Evolutionary conservation across 1,284 basidiomycete species (phyloP).

Genomic region (Sporisorium graminicola): DNA sequence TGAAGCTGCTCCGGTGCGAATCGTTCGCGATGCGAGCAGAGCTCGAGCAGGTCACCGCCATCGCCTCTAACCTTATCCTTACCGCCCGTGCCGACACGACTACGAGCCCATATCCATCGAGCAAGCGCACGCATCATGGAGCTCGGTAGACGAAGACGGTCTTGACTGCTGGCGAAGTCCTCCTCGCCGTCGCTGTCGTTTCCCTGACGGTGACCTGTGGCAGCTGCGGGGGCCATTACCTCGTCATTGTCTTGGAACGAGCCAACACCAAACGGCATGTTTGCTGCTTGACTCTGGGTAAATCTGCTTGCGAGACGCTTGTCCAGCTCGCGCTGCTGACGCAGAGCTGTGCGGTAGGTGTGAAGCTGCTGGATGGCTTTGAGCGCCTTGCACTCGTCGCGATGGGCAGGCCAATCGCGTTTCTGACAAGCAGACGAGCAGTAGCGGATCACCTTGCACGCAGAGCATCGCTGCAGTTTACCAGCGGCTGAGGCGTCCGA

Average conservation of each 20-base stretch:
- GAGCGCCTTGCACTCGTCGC: slow-evolving; percentile 54
- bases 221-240: slow-evolving; percentile 29
- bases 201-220: slow-evolving; percentile 13
- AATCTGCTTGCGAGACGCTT: slow-evolving; percentile 30
- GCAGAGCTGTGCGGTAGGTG: slow-evolving; percentile 28
- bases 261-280: slow-evolving; percentile 27
- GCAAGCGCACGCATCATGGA: slow-evolving; percentile 49
- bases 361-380: slow-evolving; percentile 40
- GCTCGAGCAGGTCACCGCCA: slow-evolving; percentile 35
- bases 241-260: slow-evolving; percentile 46
- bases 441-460: slow-evolving; percentile 48
- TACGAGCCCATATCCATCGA: slow-evolving; percentile 45
- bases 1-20: slow-evolving; percentile 38
- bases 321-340: slow-evolving; percentile 26
- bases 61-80: slow-evolving; percentile 32
- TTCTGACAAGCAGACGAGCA: slow-evolving; percentile 44
- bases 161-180: not conserved
- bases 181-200: slow-evolving; percentile 19
- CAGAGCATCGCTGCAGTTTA: slow-evolving; percentile 50
- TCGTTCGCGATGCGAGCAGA: slow-evolving; percentile 39
- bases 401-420: slow-evolving; percentile 46
- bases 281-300: slow-evolving; percentile 11
- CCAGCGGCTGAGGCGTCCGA: slow-evolving; percentile 5
- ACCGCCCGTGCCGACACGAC: slow-evolving; percentile 26
- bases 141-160: slow-evolving; percentile 31